These are phyloP conservation scores for Cytospora schulzeri DNA, from an alignment of 2,329 filamentous ascomycete genomes.

Conservation along the genomic window DNA sequence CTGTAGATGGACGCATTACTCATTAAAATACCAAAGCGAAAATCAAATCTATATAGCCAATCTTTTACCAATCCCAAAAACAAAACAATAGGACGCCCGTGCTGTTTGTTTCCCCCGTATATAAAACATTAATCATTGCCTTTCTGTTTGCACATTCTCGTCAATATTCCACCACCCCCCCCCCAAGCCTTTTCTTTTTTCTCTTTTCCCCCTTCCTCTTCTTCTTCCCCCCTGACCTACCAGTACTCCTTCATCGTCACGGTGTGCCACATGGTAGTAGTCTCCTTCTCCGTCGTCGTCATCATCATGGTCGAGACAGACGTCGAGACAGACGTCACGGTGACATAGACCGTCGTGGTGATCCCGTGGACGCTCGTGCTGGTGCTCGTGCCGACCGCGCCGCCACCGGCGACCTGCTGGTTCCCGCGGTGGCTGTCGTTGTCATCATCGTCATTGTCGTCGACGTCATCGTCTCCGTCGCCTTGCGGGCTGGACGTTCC, in stretches of 20 bases:
- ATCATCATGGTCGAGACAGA: slow-evolving; percentile 8
- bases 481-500: neutral
- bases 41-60: neutral
- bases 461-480: neutral
- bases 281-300: slow-evolving; percentile 23
- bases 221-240: neutral
- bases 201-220: too few relatives aligned
- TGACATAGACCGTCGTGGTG: slow-evolving; percentile 26
- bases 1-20: neutral
- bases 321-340: slow-evolving; percentile 25
- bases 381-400: slow-evolving; percentile 14
- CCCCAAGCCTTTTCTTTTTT: too few relatives aligned
- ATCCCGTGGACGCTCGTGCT: slow-evolving; percentile 15
- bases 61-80: neutral
- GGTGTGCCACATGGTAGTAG: slow-evolving; percentile 11
- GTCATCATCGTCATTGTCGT: neutral
- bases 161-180: neutral
- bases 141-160: neutral
- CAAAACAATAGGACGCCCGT: neutral
- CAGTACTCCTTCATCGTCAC: slow-evolving; percentile 1
- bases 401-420: slow-evolving; percentile 2
- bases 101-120: neutral
- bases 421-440: neutral
- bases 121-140: slow-evolving; percentile 6
- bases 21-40: neutral